phyloP scores from a whole-genome alignment of 2,329 filamentous ascomycete species.

The Trichoderma sp. region DNA sequence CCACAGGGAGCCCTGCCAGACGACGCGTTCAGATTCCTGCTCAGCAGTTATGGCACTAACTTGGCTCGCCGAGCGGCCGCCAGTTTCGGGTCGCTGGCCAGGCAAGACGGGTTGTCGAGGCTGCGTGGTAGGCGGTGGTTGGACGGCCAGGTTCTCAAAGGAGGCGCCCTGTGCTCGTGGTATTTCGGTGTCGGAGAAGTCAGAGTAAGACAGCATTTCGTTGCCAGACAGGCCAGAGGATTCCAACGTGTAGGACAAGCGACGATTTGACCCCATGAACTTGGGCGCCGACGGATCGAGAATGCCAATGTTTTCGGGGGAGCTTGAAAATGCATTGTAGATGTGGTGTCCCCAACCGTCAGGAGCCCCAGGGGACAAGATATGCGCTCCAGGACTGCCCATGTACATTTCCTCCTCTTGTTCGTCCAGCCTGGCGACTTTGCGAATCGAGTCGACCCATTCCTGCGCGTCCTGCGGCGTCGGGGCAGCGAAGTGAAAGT shows the following conservation, averaged over 20 bases:
- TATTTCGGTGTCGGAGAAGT: slow-evolving; percentile 72
- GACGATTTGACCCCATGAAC: slow-evolving; percentile 43
- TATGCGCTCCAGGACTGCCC: slow-evolving; percentile 59
- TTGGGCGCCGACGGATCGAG: slow-evolving; percentile 35
- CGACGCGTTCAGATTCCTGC: slow-evolving; percentile 77
- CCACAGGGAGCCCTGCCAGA: slow-evolving; percentile 89
- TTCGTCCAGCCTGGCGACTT: slow-evolving; percentile 79
- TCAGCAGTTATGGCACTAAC: slow-evolving; percentile 51
- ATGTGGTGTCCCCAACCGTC: slow-evolving; percentile 20
- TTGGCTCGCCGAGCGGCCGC: slow-evolving; percentile 56
- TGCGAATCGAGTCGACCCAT: slow-evolving; percentile 81
- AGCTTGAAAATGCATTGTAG: slow-evolving; percentile 53
- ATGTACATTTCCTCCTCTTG: slow-evolving; percentile 82
- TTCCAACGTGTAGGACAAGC: slow-evolving; percentile 61
- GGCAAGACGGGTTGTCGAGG: background rate
- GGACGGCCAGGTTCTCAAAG: slow-evolving; percentile 48
- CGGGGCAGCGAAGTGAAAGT: slow-evolving; percentile 82
- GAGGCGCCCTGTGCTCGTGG: slow-evolving; percentile 47
- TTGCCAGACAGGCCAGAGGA: slow-evolving; percentile 63
- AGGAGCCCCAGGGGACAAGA: slow-evolving; percentile 37
- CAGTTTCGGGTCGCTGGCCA: slow-evolving; percentile 15
- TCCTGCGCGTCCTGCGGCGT: slow-evolving; percentile 72
- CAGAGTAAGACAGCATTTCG: slow-evolving; percentile 69
- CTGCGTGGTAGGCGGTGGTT: slow-evolving; percentile 34
- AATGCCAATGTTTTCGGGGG: slow-evolving; percentile 52